Evolutionary conservation across 129 eudicot species (phyloP).

Genomic region (Tagetes erecta): DNA sequence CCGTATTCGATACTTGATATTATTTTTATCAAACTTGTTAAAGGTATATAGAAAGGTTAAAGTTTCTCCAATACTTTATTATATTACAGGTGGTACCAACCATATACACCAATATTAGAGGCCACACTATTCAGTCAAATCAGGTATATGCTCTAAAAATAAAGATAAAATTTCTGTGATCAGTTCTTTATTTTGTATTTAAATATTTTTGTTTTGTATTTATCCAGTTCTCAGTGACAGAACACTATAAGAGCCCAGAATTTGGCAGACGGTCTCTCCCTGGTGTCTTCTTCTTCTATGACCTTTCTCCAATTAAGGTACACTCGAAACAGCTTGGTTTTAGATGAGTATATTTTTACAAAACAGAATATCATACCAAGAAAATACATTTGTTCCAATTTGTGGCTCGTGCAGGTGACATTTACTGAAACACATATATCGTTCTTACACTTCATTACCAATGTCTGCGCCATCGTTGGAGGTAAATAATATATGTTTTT

Average conservation of each 20-base stretch:
- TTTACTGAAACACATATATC: constrained; percentile 65
- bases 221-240: constrained; percentile 85
- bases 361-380: background rate
- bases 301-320: constrained; percentile 95
- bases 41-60: background rate
- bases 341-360: background rate
- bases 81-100: constrained; percentile 84
- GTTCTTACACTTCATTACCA: constrained; percentile 88
- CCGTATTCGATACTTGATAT: background rate
- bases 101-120: constrained; percentile 70
- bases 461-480: constrained; percentile 93
- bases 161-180: background rate
- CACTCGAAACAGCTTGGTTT: background rate
- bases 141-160: constrained; percentile 52
- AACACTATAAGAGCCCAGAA: constrained; percentile 74
- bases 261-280: constrained; percentile 63
- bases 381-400: background rate
- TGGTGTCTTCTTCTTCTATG: constrained; percentile 91
- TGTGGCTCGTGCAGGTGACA: constrained; percentile 70
- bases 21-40: background rate
- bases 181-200: background rate
- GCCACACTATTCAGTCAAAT: constrained; percentile 77
- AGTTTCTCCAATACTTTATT: background rate
- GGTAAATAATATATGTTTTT: constrained; percentile 44
- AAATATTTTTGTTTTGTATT: constrained; percentile 1